Base-by-base conservation (phyloP, 2,329 filamentous ascomycete genomes). In the Fusarium chuoi region DNA sequence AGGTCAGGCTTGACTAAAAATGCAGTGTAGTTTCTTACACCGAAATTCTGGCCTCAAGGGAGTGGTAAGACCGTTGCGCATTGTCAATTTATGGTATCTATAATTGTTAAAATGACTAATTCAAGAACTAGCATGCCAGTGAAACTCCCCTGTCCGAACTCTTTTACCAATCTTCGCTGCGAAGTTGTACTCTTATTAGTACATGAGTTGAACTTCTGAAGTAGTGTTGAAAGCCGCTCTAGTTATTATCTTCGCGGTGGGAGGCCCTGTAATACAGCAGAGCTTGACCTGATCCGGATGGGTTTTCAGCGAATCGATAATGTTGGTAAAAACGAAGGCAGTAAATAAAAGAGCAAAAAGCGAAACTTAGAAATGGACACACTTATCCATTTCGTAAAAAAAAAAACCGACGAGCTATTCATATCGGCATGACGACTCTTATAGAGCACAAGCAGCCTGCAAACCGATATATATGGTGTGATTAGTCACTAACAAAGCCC, bases 311-410 rank as follows among this genome's bases (percentile, higher is more conserved):
- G 1, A 42, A 2, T 42, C 9, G 6, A 17, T 17, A 24, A 1
- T 24, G 6, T 9, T n/a, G 11, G 17, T 17, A 24, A 42, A 17
- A 39, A 22, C 7, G 6, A 42, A 11, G 10, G 24, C 0, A 42
- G 7, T 39, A 22, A 39, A 22, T 39, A 7, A 42, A 17, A 42
- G 8, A 15, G 0, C 7, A 7, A 10, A 24, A n/a, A 17, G 9
- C 14, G 14, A 42, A 1, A 44, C 0, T 42, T 24, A 1, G 10
- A 44, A 44, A 24, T 13, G 10, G 20, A 11, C 24, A 9, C 42
- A 20, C 22, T 9, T 5, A 1, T 7, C 9, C 6, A 1, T 48
- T 48, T 30, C 3, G 5, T 2, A 48, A 2, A 30, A 41, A 2
- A 30, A 41, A 48, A n/a, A 3, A 28, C 13, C 4, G 12, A 3